These are phyloP conservation scores for Hyphochytrium catenoides DNA, from an alignment of 352 stramenopile genomes.

Conservation along the genomic window DNA sequence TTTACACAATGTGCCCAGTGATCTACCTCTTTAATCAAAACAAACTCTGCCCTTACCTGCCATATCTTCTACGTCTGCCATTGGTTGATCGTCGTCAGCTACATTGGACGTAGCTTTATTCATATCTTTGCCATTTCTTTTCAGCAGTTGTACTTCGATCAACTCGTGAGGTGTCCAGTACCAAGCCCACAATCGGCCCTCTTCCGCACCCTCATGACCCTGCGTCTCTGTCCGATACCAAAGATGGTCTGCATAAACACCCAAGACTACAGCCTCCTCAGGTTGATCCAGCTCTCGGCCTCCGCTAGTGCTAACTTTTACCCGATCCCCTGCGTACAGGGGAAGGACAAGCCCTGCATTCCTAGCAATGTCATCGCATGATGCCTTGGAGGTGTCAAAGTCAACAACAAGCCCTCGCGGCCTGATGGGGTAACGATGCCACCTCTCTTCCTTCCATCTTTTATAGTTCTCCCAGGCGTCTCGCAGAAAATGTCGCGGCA, in stretches of 20 bases:
- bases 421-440: slow-evolving; percentile 42
- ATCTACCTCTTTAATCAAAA: too few relatives aligned
- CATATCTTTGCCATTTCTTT: slow-evolving; percentile 55
- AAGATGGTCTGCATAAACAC: slow-evolving; percentile 65
- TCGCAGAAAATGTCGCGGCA: slow-evolving; percentile 27
- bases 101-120: slow-evolving; percentile 12
- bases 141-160: slow-evolving; percentile 38
- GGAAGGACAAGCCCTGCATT: slow-evolving; percentile 56
- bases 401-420: slow-evolving; percentile 71
- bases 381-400: slow-evolving; percentile 67
- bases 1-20: too few relatives aligned
- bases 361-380: slow-evolving; percentile 65
- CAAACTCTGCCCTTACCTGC: too few relatives aligned
- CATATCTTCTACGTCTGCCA: too few relatives aligned
- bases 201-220: slow-evolving; percentile 78
- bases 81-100: slow-evolving; percentile 53
- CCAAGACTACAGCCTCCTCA: slow-evolving; percentile 86
- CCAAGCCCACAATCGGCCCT: slow-evolving; percentile 78
- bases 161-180: slow-evolving; percentile 83
- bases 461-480: slow-evolving; percentile 58
- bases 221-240: slow-evolving; percentile 89
- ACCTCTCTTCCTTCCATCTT: slow-evolving; percentile 52
- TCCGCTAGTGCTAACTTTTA: slow-evolving; percentile 75
- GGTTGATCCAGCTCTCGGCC: slow-evolving; percentile 81
- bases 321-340: slow-evolving; percentile 76